Evolutionary conservation across 1,139 yeast species (phyloP).

Genomic region (Candida dubliniensis): DNA sequence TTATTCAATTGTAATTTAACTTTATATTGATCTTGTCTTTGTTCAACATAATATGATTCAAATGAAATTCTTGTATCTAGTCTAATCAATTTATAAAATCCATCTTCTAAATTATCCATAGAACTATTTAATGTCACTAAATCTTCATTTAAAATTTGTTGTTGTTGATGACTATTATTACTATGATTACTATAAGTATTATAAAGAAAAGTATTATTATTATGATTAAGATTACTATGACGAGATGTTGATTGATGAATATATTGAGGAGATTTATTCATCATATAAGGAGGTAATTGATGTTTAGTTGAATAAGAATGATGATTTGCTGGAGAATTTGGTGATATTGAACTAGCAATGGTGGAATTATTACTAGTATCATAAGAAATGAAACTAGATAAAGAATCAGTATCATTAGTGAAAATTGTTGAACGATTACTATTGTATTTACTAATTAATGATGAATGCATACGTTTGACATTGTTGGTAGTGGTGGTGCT

Average conservation of each 20-base stretch:
- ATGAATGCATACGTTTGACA: background rate
- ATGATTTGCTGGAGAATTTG: no score
- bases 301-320: no score
- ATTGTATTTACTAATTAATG: slow-evolving; percentile 1
- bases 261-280: no score
- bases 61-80: slow-evolving; percentile 52
- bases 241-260: no score
- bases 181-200: background rate
- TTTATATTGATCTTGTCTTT: slow-evolving; percentile 17
- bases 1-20: slow-evolving; percentile 30
- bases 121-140: background rate
- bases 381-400: background rate
- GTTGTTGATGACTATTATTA: background rate
- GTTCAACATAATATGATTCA: slow-evolving; percentile 20
- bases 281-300: no score
- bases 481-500: no score
- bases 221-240: no score
- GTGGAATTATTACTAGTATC: no score
- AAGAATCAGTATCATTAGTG: background rate
- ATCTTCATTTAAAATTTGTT: background rate
- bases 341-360: no score
- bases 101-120: background rate
- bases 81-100: slow-evolving; percentile 34
- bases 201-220: no score
- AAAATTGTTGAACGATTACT: background rate